Base-by-base conservation (phyloP, 768 basidiomycete genomes). In the Pleurotus giganteus region DNA sequence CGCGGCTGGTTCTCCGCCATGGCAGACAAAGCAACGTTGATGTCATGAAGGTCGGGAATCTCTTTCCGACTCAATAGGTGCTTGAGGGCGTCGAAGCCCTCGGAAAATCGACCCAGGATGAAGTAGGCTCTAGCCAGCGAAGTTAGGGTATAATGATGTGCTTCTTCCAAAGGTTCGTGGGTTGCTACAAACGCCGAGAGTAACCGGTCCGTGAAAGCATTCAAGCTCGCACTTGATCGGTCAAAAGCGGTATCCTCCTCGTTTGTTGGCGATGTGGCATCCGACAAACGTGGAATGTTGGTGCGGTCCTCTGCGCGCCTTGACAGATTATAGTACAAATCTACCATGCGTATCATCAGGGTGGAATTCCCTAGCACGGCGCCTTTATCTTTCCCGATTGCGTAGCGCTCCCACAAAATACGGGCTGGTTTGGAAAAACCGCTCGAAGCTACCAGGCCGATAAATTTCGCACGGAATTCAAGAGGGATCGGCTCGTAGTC, bases 71-170 rank as follows among this genome's bases (percentile, higher is more conserved):
- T 58, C 36, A 81, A 63, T 32, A 88, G 63, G 53, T 76, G 54
- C 49, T 69, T 71, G 61, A 89, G 70, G 21, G 74, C 68, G 8
- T 66, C 60, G 53, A 86, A 72, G 2, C 82, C 86, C 36, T 76
- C 71, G 41, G 60, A 45, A 58, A 75, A 64, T 43, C 76, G 65
- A 19, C 81, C 84, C 23, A 84, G 67, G 55, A 86, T 74, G 60
- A 87, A 82, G 65, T 79, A 78, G 19, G 79, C 83, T 55, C 86
- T 78, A 1, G 86, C 85, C 31, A 86, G 72, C 7, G 85, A 77
- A 44, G 80, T 88, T 56, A 90, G 63, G 47, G 72, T 69, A 46
- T 62, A 69, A 66, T 84, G 86, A 34, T 68, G 61, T 2, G 83
- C 81, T 19, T 68, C 47, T 17, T 66, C 57, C 46, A 86, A 60